Evolutionary conservation across 768 basidiomycete genomes (phyloP).

Genomic region (Chalciporus piperatus): DNA sequence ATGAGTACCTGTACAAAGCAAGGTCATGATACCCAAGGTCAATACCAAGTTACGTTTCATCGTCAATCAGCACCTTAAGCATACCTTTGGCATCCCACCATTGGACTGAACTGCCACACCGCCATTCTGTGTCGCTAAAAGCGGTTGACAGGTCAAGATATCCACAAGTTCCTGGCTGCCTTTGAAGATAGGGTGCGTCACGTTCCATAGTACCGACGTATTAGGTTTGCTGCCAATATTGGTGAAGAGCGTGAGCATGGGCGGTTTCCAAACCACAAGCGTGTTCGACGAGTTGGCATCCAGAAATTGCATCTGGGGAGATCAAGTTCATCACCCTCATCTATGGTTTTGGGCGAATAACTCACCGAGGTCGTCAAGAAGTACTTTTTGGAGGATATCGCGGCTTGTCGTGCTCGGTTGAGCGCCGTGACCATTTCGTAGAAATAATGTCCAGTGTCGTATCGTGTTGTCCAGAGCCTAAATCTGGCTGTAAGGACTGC

Average conservation of each 20-base stretch:
- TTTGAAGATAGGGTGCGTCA: slow-evolving; percentile 40
- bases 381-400: slow-evolving; percentile 38
- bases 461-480: slow-evolving; percentile 62
- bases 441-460: slow-evolving; percentile 48
- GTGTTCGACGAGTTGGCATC: slow-evolving; percentile 36
- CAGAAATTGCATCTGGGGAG: slow-evolving; percentile 45
- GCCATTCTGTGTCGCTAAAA: slow-evolving; percentile 39
- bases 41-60: neutral
- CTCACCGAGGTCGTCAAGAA: slow-evolving; percentile 50
- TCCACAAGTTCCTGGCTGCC: slow-evolving; percentile 47
- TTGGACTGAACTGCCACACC: slow-evolving; percentile 37
- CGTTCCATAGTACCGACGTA: slow-evolving; percentile 38
- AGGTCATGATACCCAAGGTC: neutral
- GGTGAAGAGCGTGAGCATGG: slow-evolving; percentile 54
- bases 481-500: slow-evolving; percentile 4
- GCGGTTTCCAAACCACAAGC: slow-evolving; percentile 52
- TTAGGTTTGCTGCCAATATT: slow-evolving; percentile 46
- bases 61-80: neutral
- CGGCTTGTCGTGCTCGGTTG: slow-evolving; percentile 53
- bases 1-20: slow-evolving; percentile 32
- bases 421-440: slow-evolving; percentile 44
- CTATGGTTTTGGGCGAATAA: neutral
- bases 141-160: slow-evolving; percentile 45
- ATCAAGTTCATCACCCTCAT: neutral
- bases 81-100: slow-evolving; percentile 47